Evolutionary conservation across 2,329 filamentous ascomycete genomes (phyloP).

Genomic region (Ceratocystis alfenasii): DNA sequence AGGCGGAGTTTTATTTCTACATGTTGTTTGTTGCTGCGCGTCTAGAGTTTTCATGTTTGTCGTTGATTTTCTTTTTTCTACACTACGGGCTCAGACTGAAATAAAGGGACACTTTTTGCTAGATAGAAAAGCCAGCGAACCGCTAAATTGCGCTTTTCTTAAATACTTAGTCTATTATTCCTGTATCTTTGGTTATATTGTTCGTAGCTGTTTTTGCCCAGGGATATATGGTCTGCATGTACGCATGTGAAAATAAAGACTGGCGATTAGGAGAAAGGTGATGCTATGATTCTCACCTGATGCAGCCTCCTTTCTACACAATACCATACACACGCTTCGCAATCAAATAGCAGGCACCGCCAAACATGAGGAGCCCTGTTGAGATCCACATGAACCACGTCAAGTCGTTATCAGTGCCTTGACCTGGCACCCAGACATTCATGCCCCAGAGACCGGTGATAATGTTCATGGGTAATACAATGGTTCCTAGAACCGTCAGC

Average conservation of each 20-base stretch:
- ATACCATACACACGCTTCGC: constrained; percentile 77
- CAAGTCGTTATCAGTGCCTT: constrained; percentile 64
- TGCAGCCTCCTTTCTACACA: constrained; percentile 37
- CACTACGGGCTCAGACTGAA: neutral
- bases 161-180: neutral
- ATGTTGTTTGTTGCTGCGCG: neutral
- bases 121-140: neutral
- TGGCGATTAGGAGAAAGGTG: too few relatives aligned
- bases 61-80: neutral
- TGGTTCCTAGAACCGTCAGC: constrained; percentile 89
- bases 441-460: constrained; percentile 98
- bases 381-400: constrained; percentile 67
- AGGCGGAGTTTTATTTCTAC: neutral
- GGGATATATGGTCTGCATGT: too few relatives aligned
- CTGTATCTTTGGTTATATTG: neutral
- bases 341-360: constrained; percentile 63
- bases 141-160: too few relatives aligned
- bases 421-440: constrained; percentile 94
- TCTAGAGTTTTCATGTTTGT: neutral
- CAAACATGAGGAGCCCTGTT: constrained; percentile 64
- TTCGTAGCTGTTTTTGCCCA: too few relatives aligned
- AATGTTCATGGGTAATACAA: constrained; percentile 97
- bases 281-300: neutral
- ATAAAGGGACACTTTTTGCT: neutral
- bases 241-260: too few relatives aligned